A percentile compares a stretch with the other conserved stretches of the same genome.
Conservation (phyloP, 345 rosid species). For the Eucalyptus erythrocorys region DNA sequence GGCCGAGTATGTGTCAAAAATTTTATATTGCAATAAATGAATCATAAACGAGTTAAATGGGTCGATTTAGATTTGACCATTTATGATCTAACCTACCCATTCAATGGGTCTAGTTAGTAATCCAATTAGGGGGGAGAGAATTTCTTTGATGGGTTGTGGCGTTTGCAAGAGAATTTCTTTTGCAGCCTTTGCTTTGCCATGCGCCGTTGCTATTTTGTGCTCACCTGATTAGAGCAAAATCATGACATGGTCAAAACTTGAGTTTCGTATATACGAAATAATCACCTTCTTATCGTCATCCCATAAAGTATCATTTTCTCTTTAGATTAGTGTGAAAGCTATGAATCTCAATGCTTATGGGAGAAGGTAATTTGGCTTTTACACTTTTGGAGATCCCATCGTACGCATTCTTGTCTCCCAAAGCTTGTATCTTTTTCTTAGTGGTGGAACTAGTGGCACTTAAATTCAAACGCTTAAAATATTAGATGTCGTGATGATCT, state of each 20-base stretch:
- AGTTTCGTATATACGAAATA: neutral
- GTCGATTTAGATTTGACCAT: no score
- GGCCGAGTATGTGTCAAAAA: no score
- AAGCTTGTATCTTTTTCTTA: neutral
- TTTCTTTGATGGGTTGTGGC: no score
- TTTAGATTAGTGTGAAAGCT: neutral
- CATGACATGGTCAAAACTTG: neutral
- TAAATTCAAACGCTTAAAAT: accelerated
- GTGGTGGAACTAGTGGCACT: neutral
- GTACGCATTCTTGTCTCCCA: neutral
- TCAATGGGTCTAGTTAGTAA: no score
- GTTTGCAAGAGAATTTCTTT: no score
- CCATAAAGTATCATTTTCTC: neutral
- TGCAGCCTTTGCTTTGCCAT: neutral
- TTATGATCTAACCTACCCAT: no score
- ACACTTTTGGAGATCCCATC: neutral
- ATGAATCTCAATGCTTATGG: neutral
- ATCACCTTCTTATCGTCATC: neutral
- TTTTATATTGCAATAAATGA: no score
- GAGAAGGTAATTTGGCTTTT: neutral
- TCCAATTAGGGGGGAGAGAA: no score
- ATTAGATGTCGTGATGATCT: neutral
- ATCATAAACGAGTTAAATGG: no score
- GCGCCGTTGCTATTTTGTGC: neutral
- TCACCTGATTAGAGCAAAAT: neutral